Percentiles rank a stretch among this genome's conserved stretches.
Evolutionary conservation across 495 filamentous ascomycete genomes (phyloP).

Genomic region (Hypoxylon rickii): DNA sequence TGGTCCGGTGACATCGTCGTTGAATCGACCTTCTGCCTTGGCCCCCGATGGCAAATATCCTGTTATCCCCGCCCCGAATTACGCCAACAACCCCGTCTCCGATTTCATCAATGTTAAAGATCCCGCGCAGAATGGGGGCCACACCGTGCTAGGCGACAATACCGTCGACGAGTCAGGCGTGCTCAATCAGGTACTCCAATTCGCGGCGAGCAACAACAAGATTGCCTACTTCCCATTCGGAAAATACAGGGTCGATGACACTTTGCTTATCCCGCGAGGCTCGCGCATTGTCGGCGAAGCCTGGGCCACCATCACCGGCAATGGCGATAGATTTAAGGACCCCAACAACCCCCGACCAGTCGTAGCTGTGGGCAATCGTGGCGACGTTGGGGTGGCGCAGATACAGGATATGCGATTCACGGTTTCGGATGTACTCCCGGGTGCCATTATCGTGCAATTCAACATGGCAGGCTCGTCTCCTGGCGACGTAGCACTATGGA

Average conservation of each 20-base stretch:
- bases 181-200: constrained; percentile 46
- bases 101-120: constrained; percentile 54
- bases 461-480: constrained; percentile 61
- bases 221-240: constrained; percentile 55
- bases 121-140: constrained; percentile 46
- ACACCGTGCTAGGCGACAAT: constrained; percentile 43
- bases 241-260: constrained; percentile 53
- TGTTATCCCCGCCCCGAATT: constrained; percentile 44
- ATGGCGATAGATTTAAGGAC: constrained; percentile 58
- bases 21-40: constrained; percentile 34
- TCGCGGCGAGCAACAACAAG: constrained; percentile 42
- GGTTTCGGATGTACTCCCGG: constrained; percentile 50
- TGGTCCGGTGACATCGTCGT: constrained; percentile 47
- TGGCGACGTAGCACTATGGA: constrained; percentile 66
- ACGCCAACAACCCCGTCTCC: constrained; percentile 37
- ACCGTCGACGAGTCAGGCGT: constrained; percentile 43
- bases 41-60: constrained; percentile 42
- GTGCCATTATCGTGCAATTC: constrained; percentile 56
- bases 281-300: constrained; percentile 54
- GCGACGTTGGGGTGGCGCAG: constrained; percentile 61
- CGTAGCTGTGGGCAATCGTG: constrained; percentile 59
- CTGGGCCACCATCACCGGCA: constrained; percentile 53
- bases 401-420: constrained; percentile 62
- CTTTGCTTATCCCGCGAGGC: constrained; percentile 60
- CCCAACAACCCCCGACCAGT: constrained; percentile 55